Percentiles rank a stretch among this genome's conserved stretches.
Evolutionary conservation across 371 early-diverging fungal species (phyloP).

Genomic region (Sporodiniella umbellata): DNA sequence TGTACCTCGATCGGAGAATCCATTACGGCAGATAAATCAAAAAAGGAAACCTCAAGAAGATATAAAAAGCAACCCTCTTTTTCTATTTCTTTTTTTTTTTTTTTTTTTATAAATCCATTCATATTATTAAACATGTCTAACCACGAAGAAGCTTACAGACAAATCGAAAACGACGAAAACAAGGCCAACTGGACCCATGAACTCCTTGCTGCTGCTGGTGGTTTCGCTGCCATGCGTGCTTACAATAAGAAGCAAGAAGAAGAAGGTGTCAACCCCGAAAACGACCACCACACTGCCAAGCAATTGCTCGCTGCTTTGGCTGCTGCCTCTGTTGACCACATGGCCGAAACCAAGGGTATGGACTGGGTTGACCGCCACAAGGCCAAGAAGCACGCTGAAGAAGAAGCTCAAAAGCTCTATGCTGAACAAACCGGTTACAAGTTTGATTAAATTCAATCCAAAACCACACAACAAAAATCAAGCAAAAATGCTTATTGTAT

Average conservation of each 20-base stretch:
- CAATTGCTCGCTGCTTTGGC: constrained; percentile 39
- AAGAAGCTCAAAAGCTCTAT: constrained; percentile 40
- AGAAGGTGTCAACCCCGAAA: constrained; percentile 10
- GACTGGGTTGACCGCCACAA: constrained; percentile 38
- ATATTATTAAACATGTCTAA: constrained; percentile 22
- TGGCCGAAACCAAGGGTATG: constrained; percentile 40
- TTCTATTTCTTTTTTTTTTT: background rate
- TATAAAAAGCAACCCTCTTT: background rate
- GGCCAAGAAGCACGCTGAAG: constrained; percentile 45
- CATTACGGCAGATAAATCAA: background rate
- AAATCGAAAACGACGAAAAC: constrained; percentile 17
- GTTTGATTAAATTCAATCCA: no score
- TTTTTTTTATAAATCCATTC: background rate
- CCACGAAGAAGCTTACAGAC: constrained; percentile 41
- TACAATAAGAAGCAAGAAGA: constrained; percentile 27
- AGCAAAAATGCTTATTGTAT: no score
- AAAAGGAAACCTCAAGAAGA: background rate
- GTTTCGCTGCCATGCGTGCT: constrained; percentile 42
- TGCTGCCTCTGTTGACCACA: constrained; percentile 28
- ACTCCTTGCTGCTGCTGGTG: constrained; percentile 44
- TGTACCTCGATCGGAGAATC: background rate
- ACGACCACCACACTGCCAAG: constrained; percentile 38
- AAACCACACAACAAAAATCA: no score
- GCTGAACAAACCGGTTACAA: constrained; percentile 22
- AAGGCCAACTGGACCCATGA: constrained; percentile 41